Evolutionary conservation across 73 alveolate species (phyloP), one percentile per base, ranked within the genome.

Genomic region (Paramecium pentaurelia): DNA sequence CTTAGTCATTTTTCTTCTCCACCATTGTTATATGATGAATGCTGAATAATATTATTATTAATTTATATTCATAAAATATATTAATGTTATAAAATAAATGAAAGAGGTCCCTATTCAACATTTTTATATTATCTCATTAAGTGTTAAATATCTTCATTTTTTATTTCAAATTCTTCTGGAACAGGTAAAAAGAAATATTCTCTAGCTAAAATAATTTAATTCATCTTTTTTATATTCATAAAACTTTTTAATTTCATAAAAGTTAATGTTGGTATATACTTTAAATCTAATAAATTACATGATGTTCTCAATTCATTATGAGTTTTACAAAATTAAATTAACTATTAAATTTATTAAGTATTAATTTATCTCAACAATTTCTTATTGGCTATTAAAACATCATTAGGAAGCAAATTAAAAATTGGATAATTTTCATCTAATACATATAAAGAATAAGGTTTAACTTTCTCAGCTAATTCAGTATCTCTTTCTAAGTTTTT

Each of bases 341-440:
- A 36, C 27, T 75, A 36, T 75, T 75, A 42, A 22, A 75, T 36
- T 38, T 75, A 30, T 38, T 36, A 36, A 11, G 38, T 5, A 12
- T 10, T 75, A 12, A 75, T 3, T n/a, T 42, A 38, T 75, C 25
- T 22, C 20, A 38, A 38, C 47, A 38, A 42, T 64, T 34, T 64
- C n/a, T 18, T 38, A 16, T 36, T 38, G 6, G 88, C 60, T 12
- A 75, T n/a, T 75, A 75, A n/a, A n/a, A 22, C 34, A 36, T 75
- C 88, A 75, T 75, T 75, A 36, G 88, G 88, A 22, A 75, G 37
- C 14, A 75, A 20, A 75, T 8, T 75, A 38, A 75, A 75, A 12
- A 75, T 75, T 0, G 60, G 88, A 75, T 75, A 42, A 30, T 75
- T 38, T 38, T 75, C 58, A 75, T 75, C 60, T 7, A 75, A 36